Base-by-base conservation (phyloP, 2,329 filamentous ascomycete species). In the Aspergillus costaricaensis region DNA sequence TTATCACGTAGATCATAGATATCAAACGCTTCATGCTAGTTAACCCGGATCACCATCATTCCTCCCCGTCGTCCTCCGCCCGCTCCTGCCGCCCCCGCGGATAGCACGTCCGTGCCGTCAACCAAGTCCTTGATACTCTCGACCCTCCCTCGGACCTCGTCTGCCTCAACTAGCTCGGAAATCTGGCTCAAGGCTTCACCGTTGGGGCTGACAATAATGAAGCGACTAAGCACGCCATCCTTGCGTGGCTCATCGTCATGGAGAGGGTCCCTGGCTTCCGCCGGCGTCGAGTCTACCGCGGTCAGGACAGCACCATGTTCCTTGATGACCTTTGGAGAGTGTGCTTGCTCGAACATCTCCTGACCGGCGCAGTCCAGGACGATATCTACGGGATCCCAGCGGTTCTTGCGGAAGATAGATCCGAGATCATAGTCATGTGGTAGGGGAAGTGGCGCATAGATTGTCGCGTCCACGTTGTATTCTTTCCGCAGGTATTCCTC, bases 361-460 rank as follows among this genome's bases (percentile, higher is more conserved):
- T 68, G 67, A 30, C 74, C 76, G 12, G 71, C 66, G 57, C 76
- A 79, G 55, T 80, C 77, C 23, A 80, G 62, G 9, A 79, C 75
- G 7, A 80, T 61, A 64, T 80, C 76, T 8, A 79, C 76, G 0
- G 76, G 74, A 0, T 61, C 59, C 71, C 74, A 77, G 10, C 63
- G 63, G 3, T 68, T 70, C 5, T 66, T 53, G 9, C 65, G 66
- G 67, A 78, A 79, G 21, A 67, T 65, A 21, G 61, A 59, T 2
- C 65, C 68, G 27, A 79, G 67, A 60, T 77, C 69, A 50, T 68
- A 72, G 15, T 72, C 69, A 2, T 63, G 53, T 1, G 62, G 44
- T 2, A 67, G 51, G 0, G 72, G 68, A 3, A 71, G 64, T 8
- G 71, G 69, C 8, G 70, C 65, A 23, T 71, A 60, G n/a, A 79